Evolutionary conservation across 805 yeast species (phyloP).

Genomic region (Candida adriatica): DNA sequence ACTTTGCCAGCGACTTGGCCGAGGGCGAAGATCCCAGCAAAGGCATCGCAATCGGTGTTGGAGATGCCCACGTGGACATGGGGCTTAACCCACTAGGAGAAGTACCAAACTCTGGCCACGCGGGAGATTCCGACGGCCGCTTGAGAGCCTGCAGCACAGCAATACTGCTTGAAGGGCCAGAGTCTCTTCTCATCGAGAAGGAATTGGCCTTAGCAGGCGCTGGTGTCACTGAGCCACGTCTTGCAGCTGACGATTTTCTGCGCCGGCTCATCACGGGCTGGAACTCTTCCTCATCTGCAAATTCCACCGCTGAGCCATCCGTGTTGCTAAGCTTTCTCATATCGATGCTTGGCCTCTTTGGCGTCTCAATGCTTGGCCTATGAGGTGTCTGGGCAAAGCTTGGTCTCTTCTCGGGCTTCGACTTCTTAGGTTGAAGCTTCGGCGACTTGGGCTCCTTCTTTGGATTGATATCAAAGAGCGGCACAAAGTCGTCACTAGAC

Average conservation of each 20-base stretch:
- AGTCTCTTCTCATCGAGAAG: slow-evolving; percentile 2
- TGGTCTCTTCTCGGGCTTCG: slow-evolving; percentile 6
- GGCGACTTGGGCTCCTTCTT: slow-evolving; percentile 17
- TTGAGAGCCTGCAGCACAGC: slow-evolving; percentile 1
- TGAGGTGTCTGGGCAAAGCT: too few relatives aligned
- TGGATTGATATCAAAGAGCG: slow-evolving; percentile 26
- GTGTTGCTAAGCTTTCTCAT: slow-evolving; percentile 5
- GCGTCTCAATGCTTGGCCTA: slow-evolving; percentile 1
- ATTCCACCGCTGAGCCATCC: slow-evolving; percentile 21
- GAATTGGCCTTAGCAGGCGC: neutral
- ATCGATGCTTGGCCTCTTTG: slow-evolving; percentile 3
- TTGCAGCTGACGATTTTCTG: slow-evolving; percentile 26
- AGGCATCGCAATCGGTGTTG: slow-evolving; percentile 3
- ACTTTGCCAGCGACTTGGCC: slow-evolving; percentile 7
- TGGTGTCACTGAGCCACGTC: slow-evolving; percentile 9
- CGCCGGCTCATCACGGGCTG: slow-evolving; percentile 27
- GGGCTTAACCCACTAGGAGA: slow-evolving; percentile 8
- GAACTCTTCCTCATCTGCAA: slow-evolving; percentile 24
- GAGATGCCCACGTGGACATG: slow-evolving; percentile 7
- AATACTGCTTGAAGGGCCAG: slow-evolving; percentile 1
- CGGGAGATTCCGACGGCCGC: neutral
- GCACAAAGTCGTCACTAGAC: slow-evolving; percentile 29
- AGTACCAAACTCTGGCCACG: slow-evolving; percentile 10
- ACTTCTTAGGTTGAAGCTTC: slow-evolving; percentile 11
- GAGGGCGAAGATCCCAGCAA: slow-evolving; percentile 7